Percentiles rank a stretch among this genome's conserved stretches.
These are phyloP conservation scores for Pythium dissimile DNA, from an alignment of 352 stramenopile genomes.

Conservation along the genomic window DNA sequence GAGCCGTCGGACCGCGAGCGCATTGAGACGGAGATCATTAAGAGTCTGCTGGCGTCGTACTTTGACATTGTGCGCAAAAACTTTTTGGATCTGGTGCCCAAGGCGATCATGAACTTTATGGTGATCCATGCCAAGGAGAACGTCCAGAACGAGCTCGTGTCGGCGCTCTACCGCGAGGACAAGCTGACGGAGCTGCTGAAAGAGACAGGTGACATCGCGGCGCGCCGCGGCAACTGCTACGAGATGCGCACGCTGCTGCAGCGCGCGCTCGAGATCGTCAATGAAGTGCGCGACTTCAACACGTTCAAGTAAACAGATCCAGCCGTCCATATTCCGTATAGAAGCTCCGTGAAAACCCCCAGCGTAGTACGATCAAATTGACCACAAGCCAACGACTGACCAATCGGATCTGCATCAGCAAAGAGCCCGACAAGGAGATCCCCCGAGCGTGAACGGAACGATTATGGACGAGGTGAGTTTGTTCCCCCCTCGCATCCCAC, in stretches of 20 bases:
- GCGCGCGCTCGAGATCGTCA: conserved; percentile 97
- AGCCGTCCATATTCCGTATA: conserved; percentile 6
- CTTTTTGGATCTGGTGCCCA: conserved; percentile 99
- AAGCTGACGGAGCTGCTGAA: conserved; percentile 95
- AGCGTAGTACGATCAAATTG: neutral
- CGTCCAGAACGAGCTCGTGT: conserved; percentile 97
- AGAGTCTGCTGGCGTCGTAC: conserved; percentile 95
- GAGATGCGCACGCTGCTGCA: conserved; percentile 97
- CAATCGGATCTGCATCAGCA: too few species aligned
- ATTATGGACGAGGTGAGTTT: too few species aligned
- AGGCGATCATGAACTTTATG: conserved; percentile 99
- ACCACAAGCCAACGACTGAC: too few species aligned
- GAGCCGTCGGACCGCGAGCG: conserved; percentile 94
- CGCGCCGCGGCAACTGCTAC: conserved; percentile 92
- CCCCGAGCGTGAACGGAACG: too few species aligned
- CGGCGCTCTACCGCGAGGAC: conserved; percentile 95
- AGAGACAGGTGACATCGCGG: conserved; percentile 94
- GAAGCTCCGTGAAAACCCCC: conserved; percentile 15
- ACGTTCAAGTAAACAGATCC: conserved; percentile 87
- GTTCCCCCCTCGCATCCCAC: neutral
- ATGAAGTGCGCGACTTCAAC: conserved; percentile 98
- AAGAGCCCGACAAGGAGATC: too few species aligned
- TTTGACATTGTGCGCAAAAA: conserved; percentile 99
- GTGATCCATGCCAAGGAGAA: conserved; percentile 93
- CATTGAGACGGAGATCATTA: conserved; percentile 99